phyloP scores from a whole-genome alignment of 2,329 filamentous ascomycete genomes.

The Dactylellina haptotyla region DNA sequence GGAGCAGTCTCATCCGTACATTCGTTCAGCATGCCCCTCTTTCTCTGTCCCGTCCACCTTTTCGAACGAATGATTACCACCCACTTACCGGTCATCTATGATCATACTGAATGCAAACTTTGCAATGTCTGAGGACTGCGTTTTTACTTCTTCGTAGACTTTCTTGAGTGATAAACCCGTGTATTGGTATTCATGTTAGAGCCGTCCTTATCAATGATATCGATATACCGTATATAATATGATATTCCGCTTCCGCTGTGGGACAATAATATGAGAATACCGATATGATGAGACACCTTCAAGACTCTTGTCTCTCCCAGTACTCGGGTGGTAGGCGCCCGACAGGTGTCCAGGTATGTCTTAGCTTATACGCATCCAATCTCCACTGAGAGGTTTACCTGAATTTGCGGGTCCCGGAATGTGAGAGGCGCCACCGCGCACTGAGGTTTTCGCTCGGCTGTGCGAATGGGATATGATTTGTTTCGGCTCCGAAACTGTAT shows the following conservation, averaged over 20 bases:
- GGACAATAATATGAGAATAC: too few relatives aligned
- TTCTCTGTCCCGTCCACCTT: slow-evolving; percentile 23
- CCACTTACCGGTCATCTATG: background rate
- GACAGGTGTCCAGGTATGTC: slow-evolving; percentile 16
- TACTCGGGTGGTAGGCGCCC: slow-evolving; percentile 14
- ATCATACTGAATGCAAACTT: slow-evolving; percentile 6
- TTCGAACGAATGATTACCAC: slow-evolving; percentile 22
- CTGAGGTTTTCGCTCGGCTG: slow-evolving; percentile 11
- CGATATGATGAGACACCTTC: background rate
- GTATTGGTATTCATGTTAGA: too few relatives aligned
- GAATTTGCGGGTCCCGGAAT: slow-evolving; percentile 7
- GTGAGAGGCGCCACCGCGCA: slow-evolving; percentile 21
- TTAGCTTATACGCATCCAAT: slow-evolving; percentile 23
- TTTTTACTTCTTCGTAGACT: slow-evolving; percentile 22
- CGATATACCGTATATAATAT: too few relatives aligned
- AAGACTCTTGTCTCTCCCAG: slow-evolving; percentile 23
- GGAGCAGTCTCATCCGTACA: slow-evolving; percentile 23
- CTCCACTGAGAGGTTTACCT: slow-evolving; percentile 7
- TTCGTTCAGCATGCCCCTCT: slow-evolving; percentile 25
- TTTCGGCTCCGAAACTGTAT: too few relatives aligned
- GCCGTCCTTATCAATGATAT: too few relatives aligned
- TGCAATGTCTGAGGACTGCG: slow-evolving; percentile 1
- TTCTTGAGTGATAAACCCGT: slow-evolving; percentile 16
- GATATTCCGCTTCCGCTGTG: too few relatives aligned
- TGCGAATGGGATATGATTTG: slow-evolving; percentile 22